Evolutionary conservation across 371 early-diverging fungal genomes (phyloP).

Genomic region (Mucor indicus): DNA sequence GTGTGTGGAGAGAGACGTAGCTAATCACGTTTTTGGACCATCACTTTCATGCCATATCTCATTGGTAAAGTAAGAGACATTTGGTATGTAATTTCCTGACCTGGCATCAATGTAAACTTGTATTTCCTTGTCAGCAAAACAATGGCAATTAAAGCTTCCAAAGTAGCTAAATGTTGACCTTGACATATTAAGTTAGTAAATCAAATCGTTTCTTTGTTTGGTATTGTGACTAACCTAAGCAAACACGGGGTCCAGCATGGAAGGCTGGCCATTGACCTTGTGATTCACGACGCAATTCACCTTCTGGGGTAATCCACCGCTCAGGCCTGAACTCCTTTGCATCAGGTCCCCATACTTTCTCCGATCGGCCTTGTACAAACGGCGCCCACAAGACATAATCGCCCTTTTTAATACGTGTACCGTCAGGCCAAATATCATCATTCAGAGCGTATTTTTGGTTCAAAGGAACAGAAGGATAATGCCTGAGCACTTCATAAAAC

Average conservation of each 20-base stretch:
- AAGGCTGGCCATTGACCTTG: constrained; percentile 53
- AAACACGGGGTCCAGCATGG: constrained; percentile 72
- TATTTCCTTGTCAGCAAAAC: constrained; percentile 46
- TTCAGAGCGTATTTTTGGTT: constrained; percentile 64
- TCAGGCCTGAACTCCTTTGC: constrained; percentile 60
- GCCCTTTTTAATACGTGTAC: constrained; percentile 57
- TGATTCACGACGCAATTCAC: constrained; percentile 34
- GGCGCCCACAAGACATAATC: constrained; percentile 52
- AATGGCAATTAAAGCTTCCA: constrained; percentile 51
- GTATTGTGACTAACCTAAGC: constrained; percentile 52
- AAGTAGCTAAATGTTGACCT: constrained; percentile 49
- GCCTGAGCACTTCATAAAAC: constrained; percentile 63
- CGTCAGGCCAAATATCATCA: constrained; percentile 71
- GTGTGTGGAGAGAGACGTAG: too few relatives aligned
- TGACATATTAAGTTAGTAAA: neutral
- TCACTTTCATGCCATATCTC: constrained; percentile 41
- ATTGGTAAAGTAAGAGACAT: constrained; percentile 49
- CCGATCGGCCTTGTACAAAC: constrained; percentile 57
- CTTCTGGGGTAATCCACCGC: constrained; percentile 50
- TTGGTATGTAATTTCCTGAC: constrained; percentile 35
- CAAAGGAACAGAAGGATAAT: constrained; percentile 71
- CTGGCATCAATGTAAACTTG: constrained; percentile 27
- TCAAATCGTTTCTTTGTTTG: too few relatives aligned
- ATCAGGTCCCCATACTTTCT: constrained; percentile 60
- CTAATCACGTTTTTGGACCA: constrained; percentile 8